Base-by-base conservation (phyloP, 805 yeast species). In the Candida vartiovaarae region DNA sequence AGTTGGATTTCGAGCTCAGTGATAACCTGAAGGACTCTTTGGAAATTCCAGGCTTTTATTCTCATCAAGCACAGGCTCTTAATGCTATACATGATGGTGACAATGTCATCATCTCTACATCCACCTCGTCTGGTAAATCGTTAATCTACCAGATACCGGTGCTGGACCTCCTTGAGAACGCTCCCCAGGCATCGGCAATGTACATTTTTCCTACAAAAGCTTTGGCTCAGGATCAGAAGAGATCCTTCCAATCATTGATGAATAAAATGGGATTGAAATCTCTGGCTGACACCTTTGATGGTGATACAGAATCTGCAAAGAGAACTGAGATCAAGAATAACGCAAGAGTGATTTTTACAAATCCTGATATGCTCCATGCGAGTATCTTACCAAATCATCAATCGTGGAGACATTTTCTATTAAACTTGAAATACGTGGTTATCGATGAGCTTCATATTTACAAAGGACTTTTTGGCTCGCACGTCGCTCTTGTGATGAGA, bases 181-280 rank as follows among this genome's bases (percentile, higher is more conserved):
- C 59, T 36, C 65, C 66, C 8, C 66, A 65, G 30, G 55, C 66
- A 1, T 85, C 95, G 0, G 84, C 96, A 8, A 70, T 95, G 69
- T 89, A 84, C 54, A 80, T 93, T 9, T 93, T 93, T 55, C 99
- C 99, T 2, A 93, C 99, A 0, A 93, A 93, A 58, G 99, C 99
- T 0, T 68, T 93, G 41, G 98, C 99, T 0, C 99, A 93, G 58
- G 99, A 93, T 67, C 99, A 93, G 62, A 82, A 82, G 55, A 69
- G 95, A 49, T 80, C 95, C n/a, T 65, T 93, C 43, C 71, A 72
- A 39, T 79, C 75, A 24, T 63, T 84, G 8, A 63, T 83, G 36
- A 63, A 70, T 5, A 64, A 64, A 32, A 71, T 85, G 40, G 77
- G 79, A 0, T 63, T 64, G 9, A 67, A 68, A 15, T 65, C 81